phyloP scores from a whole-genome alignment of 2,329 filamentous ascomycete species.

The Pestalotiopsis sp. region DNA sequence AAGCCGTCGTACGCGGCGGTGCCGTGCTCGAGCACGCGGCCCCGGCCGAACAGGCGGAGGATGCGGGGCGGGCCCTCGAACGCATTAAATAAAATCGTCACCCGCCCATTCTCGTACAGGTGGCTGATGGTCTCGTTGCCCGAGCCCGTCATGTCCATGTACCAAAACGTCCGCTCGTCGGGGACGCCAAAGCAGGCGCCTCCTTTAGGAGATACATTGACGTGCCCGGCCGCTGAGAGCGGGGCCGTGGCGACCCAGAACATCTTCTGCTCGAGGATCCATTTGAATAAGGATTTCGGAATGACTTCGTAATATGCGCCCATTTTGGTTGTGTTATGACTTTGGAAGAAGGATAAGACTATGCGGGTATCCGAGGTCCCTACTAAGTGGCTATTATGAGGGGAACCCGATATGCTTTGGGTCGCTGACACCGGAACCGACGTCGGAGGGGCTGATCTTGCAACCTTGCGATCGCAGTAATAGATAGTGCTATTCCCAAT shows the following conservation, averaged over 20 bases:
- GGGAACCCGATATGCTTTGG: neutral
- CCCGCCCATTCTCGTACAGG: slow-evolving; percentile 75
- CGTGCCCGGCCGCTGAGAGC: slow-evolving; percentile 62
- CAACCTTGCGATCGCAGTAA: neutral
- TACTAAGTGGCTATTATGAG: neutral
- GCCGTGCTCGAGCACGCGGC: slow-evolving; percentile 38
- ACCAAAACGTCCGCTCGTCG: slow-evolving; percentile 36
- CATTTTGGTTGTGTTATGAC: slow-evolving; percentile 16
- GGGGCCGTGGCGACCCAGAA: slow-evolving; percentile 79
- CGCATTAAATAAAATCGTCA: slow-evolving; percentile 72
- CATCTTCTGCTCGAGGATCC: slow-evolving; percentile 69
- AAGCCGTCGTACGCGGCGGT: slow-evolving; percentile 35
- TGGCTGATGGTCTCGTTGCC: slow-evolving; percentile 78
- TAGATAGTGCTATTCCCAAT: neutral
- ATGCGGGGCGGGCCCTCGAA: slow-evolving; percentile 43
- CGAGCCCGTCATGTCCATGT: slow-evolving; percentile 75
- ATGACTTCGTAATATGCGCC: slow-evolving; percentile 33
- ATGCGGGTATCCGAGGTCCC: neutral
- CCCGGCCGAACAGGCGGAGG: slow-evolving; percentile 40
- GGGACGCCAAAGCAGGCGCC: slow-evolving; percentile 47
- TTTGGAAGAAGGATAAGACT: neutral
- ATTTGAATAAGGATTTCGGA: slow-evolving; percentile 52
- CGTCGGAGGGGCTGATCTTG: neutral
- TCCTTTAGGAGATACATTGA: slow-evolving; percentile 80
- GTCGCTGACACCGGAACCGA: neutral